A percentile compares a stretch with the other conserved stretches of the same genome.
Evolutionary conservation across 768 basidiomycete species (phyloP).

Genomic region (Tulasnella sp.): DNA sequence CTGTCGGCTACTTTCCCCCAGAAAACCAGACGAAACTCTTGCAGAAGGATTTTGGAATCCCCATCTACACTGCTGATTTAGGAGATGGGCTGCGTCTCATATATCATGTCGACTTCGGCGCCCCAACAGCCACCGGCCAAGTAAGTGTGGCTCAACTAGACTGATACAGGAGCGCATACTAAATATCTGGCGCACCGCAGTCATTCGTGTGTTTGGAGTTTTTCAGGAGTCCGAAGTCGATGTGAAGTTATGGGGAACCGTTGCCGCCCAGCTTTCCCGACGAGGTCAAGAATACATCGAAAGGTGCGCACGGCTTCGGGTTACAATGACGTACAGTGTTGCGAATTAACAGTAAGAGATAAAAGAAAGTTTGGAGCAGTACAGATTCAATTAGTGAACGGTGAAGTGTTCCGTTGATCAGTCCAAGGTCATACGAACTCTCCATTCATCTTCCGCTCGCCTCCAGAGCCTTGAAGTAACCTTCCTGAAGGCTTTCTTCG

Average conservation of each 20-base stretch:
- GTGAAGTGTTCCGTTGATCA: too few relatives aligned
- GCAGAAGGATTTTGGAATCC: constrained; percentile 43
- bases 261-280: constrained; percentile 43
- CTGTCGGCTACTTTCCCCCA: constrained; percentile 61
- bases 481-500: too few relatives aligned
- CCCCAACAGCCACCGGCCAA: background rate
- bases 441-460: too few relatives aligned
- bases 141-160: background rate
- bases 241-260: constrained; percentile 45
- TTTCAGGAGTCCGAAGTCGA: constrained; percentile 49
- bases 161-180: background rate
- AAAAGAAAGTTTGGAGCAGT: too few relatives aligned
- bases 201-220: constrained; percentile 45
- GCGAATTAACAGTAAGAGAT: too few relatives aligned
- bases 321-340: background rate
- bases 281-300: constrained; percentile 52
- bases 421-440: too few relatives aligned
- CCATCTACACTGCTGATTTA: constrained; percentile 68
- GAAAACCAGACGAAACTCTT: constrained; percentile 63
- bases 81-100: constrained; percentile 49
- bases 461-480: too few relatives aligned
- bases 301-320: constrained; percentile 38
- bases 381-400: too few relatives aligned
- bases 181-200: background rate
- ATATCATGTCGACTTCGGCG: constrained; percentile 23